phyloP scores from a whole-genome alignment of 2,329 filamentous ascomycete species.

The Pseudogymnoascus sp. region DNA sequence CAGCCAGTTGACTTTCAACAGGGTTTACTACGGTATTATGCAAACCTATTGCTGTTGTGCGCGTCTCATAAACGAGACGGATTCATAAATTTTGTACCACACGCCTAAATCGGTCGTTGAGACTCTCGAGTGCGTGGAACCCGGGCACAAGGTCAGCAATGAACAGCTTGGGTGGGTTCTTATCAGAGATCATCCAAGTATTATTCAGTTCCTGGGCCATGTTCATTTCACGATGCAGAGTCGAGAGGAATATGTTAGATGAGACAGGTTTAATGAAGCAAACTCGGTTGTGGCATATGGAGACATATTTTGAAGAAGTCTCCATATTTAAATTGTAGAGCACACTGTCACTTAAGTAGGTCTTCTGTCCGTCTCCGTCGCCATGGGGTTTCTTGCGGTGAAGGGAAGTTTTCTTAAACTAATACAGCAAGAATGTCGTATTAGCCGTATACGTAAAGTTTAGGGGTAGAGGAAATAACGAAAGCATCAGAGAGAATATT shows the following conservation, averaged over 20 bases:
- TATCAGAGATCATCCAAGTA: neutral
- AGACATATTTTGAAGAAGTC: too few relatives aligned
- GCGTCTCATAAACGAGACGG: too few relatives aligned
- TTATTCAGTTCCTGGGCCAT: slow-evolving; percentile 21
- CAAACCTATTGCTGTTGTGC: too few relatives aligned
- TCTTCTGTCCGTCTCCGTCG: neutral
- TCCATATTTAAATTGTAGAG: too few relatives aligned
- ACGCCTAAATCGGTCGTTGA: neutral
- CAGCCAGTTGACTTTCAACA: too few relatives aligned
- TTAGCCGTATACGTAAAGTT: neutral
- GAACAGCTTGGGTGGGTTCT: neutral
- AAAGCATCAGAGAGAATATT: neutral
- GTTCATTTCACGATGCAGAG: slow-evolving; percentile 33
- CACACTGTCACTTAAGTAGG: neutral
- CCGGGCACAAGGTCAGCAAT: neutral
- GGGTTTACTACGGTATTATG: too few relatives aligned
- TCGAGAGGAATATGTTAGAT: slow-evolving; percentile 32
- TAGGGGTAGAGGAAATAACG: neutral
- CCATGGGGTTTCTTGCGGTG: neutral
- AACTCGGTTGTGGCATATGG: too few relatives aligned
- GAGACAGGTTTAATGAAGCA: slow-evolving; percentile 20
- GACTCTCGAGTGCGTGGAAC: neutral
- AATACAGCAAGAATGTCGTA: neutral
- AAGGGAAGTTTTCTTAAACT: neutral
- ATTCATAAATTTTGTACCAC: too few relatives aligned